Evolutionary conservation across 192 early-diverging fungal species (phyloP).

Genomic region (Pilobolus umbonatus): DNA sequence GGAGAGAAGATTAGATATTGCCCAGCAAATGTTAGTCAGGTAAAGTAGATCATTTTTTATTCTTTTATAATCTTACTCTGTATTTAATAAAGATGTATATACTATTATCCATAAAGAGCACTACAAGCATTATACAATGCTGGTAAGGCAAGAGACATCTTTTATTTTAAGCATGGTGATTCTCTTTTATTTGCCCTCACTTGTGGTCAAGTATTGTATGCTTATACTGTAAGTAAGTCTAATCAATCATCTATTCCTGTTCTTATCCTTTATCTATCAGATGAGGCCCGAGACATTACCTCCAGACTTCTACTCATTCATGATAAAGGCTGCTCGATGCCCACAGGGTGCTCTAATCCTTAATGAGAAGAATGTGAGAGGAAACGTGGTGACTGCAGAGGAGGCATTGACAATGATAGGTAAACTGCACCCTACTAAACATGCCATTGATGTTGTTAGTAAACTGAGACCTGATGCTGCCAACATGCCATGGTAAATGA

Average conservation of each 20-base stretch:
- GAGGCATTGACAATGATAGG: slow-evolving; percentile 28
- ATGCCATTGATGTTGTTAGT: slow-evolving; percentile 33
- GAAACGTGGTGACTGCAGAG: slow-evolving; percentile 34
- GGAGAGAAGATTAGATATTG: slow-evolving; percentile 48
- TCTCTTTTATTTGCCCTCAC: slow-evolving; percentile 48
- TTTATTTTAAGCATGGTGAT: slow-evolving; percentile 52
- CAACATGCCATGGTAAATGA: slow-evolving; percentile 51
- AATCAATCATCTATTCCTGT: background rate
- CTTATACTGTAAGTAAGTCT: slow-evolving; percentile 48
- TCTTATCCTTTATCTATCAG: slow-evolving; percentile 18
- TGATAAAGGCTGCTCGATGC: slow-evolving; percentile 61
- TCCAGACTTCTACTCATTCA: slow-evolving; percentile 53
- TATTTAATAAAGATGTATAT: background rate
- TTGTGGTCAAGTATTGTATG: slow-evolving; percentile 52
- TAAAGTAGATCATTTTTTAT: slow-evolving; percentile 17
- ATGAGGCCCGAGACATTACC: slow-evolving; percentile 54
- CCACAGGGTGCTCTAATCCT: slow-evolving; percentile 48
- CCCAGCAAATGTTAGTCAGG: slow-evolving; percentile 58
- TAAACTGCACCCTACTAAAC: slow-evolving; percentile 37
- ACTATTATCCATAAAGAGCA: slow-evolving; percentile 29
- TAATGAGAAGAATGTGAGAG: slow-evolving; percentile 50
- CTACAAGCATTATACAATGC: slow-evolving; percentile 53
- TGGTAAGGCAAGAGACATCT: slow-evolving; percentile 46
- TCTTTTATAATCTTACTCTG: background rate
- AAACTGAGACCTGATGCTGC: slow-evolving; percentile 37